phyloP scores from a whole-genome alignment of 129 eudicot genomes.

The Pulicaria dysenterica region DNA sequence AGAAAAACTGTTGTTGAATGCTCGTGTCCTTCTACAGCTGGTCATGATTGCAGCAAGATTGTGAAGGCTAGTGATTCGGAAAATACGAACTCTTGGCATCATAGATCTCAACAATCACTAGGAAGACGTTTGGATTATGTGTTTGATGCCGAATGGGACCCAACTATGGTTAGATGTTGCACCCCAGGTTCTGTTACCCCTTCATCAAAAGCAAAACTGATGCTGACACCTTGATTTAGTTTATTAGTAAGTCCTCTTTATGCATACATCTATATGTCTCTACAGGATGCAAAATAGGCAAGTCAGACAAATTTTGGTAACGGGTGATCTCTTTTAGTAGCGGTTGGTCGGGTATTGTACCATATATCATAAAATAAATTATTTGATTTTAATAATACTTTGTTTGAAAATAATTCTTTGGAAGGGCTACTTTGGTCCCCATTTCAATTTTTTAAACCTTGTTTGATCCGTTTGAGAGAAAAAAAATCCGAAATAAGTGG shows the following conservation, averaged over 20 bases:
- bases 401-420: too few relatives aligned
- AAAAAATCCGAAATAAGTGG: too few relatives aligned
- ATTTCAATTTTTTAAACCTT: too few relatives aligned
- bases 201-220: conserved; percentile 42
- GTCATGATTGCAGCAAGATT: conserved; percentile 31
- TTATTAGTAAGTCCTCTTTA: conserved; percentile 36
- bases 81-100: conserved; percentile 35
- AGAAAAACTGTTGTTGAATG: conserved; percentile 30
- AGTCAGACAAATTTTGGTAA: neutral
- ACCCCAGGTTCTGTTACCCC: conserved; percentile 54
- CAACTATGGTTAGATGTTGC: conserved; percentile 41
- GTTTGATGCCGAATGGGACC: conserved; percentile 72
- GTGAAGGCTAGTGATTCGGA: conserved; percentile 25
- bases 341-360: too few relatives aligned
- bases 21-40: conserved; percentile 10
- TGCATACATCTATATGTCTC: neutral
- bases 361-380: too few relatives aligned
- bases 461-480: too few relatives aligned
- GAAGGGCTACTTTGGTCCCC: too few relatives aligned
- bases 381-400: too few relatives aligned
- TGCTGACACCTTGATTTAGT: conserved; percentile 45
- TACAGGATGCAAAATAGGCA: neutral
- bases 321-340: too few relatives aligned
- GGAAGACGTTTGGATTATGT: conserved; percentile 68
- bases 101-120: conserved; percentile 40